phyloP scores from a whole-genome alignment of 768 basidiomycete species.

The Collybia mongolica region DNA sequence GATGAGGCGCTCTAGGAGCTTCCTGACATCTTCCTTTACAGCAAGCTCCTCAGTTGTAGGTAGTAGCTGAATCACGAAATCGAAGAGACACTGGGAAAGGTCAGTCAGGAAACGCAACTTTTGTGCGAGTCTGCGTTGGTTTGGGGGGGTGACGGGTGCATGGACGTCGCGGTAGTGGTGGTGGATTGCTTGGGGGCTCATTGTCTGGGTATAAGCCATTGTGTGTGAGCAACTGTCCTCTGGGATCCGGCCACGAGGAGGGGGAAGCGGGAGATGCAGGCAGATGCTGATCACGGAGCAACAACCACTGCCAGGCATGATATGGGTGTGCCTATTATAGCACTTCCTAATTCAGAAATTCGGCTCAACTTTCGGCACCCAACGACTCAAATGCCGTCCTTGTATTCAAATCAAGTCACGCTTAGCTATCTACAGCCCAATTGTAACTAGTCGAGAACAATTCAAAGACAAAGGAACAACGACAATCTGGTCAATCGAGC shows the following conservation, averaged over 20 bases:
- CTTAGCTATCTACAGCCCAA: no score
- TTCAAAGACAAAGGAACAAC: no score
- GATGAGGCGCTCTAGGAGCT: constrained; percentile 92
- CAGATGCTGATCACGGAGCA: constrained; percentile 20
- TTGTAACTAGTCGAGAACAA: no score
- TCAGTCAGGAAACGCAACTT: constrained; percentile 72
- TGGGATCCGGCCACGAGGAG: constrained; percentile 17
- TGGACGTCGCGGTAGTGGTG: constrained; percentile 34
- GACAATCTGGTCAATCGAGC: no score
- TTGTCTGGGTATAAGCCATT: constrained; percentile 43
- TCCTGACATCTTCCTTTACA: constrained; percentile 95
- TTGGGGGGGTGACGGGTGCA: constrained; percentile 25
- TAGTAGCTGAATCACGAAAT: constrained; percentile 90
- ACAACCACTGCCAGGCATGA: constrained; percentile 10
- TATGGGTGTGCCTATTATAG: constrained; percentile 17
- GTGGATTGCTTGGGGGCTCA: constrained; percentile 34
- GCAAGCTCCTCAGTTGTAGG: constrained; percentile 88
- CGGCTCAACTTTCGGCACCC: constrained; percentile 8
- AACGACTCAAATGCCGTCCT: not conserved
- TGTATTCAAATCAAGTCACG: not conserved
- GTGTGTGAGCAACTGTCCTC: constrained; percentile 10
- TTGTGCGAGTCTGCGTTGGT: constrained; percentile 39
- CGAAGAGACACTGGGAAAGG: constrained; percentile 87
- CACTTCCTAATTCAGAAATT: constrained; percentile 17
- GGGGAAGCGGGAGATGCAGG: constrained; percentile 10